Conservation (phyloP, 106 monocot genomes). For the Chionographis japonica region DNA sequence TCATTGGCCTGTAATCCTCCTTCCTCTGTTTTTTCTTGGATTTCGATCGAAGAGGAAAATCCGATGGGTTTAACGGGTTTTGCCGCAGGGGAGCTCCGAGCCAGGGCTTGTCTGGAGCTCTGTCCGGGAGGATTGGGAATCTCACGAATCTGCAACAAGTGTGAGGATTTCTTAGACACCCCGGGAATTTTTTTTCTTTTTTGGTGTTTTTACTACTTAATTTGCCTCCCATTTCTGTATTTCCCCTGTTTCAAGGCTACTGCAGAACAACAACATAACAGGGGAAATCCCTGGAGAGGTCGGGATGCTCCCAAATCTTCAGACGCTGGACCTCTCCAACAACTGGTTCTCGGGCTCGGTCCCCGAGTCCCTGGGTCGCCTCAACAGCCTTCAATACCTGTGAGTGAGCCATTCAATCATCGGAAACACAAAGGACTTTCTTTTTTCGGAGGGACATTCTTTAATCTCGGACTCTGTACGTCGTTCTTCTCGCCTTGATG, state of each 20-base stretch:
- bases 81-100: slow-evolving; percentile 72
- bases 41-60: background rate
- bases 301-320: slow-evolving; percentile 72
- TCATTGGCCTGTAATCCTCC: slow-evolving; percentile 60
- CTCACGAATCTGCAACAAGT: slow-evolving; percentile 95
- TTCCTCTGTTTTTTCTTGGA: background rate
- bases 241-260: slow-evolving; percentile 30
- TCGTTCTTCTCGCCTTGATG: background rate
- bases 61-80: background rate
- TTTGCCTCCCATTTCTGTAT: background rate
- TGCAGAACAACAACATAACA: slow-evolving; percentile 94
- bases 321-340: slow-evolving; percentile 88
- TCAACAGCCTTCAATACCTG: slow-evolving; percentile 74
- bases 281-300: slow-evolving; percentile 71
- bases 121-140: slow-evolving; percentile 66
- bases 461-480: background rate
- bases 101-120: slow-evolving; percentile 73
- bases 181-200: background rate
- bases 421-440: background rate
- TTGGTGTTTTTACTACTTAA: background rate
- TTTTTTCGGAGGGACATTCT: too few relatives aligned
- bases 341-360: slow-evolving; percentile 70
- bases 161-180: slow-evolving; percentile 25
- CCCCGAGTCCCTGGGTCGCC: slow-evolving; percentile 60
- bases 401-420: slow-evolving; percentile 20